Percentiles rank a stretch among this genome's conserved stretches.
Conservation (phyloP, 495 filamentous ascomycete species). For the Neurospora sp. region DNA sequence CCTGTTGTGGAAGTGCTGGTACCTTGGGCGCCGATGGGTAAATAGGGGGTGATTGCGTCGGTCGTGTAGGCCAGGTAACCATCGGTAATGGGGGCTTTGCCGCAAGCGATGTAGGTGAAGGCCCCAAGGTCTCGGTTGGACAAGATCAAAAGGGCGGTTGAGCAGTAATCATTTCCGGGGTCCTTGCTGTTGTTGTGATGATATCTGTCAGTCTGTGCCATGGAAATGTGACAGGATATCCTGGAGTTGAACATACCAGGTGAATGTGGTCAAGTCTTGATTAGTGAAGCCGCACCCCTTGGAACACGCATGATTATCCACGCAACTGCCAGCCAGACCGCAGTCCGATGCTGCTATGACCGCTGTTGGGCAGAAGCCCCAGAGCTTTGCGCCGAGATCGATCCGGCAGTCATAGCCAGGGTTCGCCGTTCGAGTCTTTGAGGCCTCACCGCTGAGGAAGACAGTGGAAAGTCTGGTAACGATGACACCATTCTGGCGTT, state of each 20-base stretch:
- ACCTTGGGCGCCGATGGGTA: not conserved
- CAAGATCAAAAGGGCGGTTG: conserved; percentile 13
- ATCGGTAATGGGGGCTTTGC: conserved; percentile 1
- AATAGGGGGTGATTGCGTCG: not conserved
- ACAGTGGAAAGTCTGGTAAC: conserved; percentile 7
- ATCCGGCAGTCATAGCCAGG: conserved; percentile 13
- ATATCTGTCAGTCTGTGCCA: not conserved
- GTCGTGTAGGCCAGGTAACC: conserved; percentile 6
- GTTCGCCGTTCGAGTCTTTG: conserved; percentile 6
- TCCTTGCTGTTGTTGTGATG: conserved; percentile 1
- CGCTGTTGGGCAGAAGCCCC: conserved; percentile 13
- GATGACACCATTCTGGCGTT: not conserved
- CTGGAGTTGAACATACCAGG: conserved; percentile 8
- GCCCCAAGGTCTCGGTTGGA: conserved; percentile 1
- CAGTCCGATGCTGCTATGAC: conserved; percentile 9
- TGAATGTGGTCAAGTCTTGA: conserved; percentile 7
- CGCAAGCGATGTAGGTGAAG: conserved; percentile 14
- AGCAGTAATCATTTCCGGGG: conserved; percentile 8
- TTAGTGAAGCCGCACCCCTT: conserved; percentile 4
- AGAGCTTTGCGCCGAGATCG: conserved; percentile 7
- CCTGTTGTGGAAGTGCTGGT: not conserved
- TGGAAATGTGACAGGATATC: not conserved
- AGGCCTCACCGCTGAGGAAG: conserved; percentile 3
- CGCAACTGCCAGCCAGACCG: conserved; percentile 12
- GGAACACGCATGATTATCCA: conserved; percentile 10